These are phyloP conservation scores for Cylindrodendrum hubeiense DNA, from an alignment of 2,329 filamentous ascomycete species.

Conservation along the genomic window DNA sequence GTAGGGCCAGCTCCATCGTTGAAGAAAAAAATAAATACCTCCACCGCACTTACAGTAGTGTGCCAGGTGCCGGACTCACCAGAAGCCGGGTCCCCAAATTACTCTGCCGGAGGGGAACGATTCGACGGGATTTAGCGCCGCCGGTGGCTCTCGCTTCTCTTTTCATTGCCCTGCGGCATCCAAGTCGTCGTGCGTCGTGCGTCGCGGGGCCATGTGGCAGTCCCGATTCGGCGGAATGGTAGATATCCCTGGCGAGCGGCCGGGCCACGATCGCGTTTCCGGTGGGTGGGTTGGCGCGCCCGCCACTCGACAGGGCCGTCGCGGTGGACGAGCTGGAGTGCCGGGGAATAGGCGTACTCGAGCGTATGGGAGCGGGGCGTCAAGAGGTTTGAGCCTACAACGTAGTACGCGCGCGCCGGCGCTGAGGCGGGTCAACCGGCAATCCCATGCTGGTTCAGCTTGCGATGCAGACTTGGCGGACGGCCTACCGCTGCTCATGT, in stretches of 20 bases:
- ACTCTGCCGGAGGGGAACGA: no score
- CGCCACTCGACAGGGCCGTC: not conserved
- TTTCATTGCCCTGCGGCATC: not conserved
- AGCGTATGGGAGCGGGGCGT: not conserved
- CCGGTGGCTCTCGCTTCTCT: not conserved
- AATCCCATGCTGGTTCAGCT: constrained; percentile 7
- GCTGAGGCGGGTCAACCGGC: constrained; percentile 16
- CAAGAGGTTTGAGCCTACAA: not conserved
- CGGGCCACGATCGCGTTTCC: not conserved
- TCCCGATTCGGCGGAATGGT: not conserved
- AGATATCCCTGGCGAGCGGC: not conserved
- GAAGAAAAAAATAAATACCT: not conserved
- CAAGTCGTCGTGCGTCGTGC: not conserved
- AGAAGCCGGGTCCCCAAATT: not conserved
- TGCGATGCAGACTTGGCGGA: constrained; percentile 12
- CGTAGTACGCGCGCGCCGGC: constrained; percentile 6
- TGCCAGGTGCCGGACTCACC: not conserved
- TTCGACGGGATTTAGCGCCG: not conserved
- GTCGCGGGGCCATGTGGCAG: not conserved
- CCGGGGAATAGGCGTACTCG: not conserved
- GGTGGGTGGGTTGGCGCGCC: not conserved
- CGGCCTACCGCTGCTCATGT: constrained; percentile 1
- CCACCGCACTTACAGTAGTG: not conserved
- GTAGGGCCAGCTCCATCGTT: not conserved
- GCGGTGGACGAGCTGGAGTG: not conserved